A percentile compares a stretch with the other conserved stretches of the same genome.
Conservation (phyloP, 108 stramenopile genomes). For the Schizochytrium sp. region DNA sequence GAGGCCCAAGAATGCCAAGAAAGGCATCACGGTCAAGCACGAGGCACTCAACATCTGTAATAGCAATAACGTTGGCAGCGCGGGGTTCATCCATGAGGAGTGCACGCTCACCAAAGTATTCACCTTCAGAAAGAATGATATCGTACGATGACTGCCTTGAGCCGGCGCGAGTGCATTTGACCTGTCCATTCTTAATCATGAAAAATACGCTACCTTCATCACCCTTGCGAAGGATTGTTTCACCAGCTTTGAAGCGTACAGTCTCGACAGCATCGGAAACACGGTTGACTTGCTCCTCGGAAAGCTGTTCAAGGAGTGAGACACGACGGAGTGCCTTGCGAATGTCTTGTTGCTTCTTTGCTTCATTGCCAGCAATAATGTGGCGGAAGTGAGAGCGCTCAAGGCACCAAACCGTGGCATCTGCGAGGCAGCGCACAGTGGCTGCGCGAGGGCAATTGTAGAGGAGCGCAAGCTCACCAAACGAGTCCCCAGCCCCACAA, state of each 20-base stretch:
- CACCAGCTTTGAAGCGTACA: constrained; percentile 73
- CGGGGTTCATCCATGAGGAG: constrained; percentile 68
- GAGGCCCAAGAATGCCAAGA: constrained; percentile 64
- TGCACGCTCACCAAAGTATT: constrained; percentile 70
- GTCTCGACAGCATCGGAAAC: constrained; percentile 78
- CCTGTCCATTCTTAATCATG: constrained; percentile 82
- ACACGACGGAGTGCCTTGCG: constrained; percentile 44
- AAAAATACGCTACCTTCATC: constrained; percentile 77
- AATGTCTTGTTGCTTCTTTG: constrained; percentile 39
- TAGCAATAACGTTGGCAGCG: constrained; percentile 62
- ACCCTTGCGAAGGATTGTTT: constrained; percentile 76
- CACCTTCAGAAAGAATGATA: constrained; percentile 61
- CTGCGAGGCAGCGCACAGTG: constrained; percentile 22
- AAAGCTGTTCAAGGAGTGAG: constrained; percentile 54
- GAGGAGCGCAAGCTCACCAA: constrained; percentile 71
- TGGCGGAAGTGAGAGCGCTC: constrained; percentile 72
- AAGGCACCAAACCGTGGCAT: constrained; percentile 36
- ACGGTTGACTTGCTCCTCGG: constrained; percentile 67
- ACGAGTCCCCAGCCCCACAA: constrained; percentile 64
- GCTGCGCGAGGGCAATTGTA: constrained; percentile 70
- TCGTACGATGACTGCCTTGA: constrained; percentile 42
- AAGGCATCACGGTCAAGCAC: constrained; percentile 65
- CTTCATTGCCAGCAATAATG: constrained; percentile 61
- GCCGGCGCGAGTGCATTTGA: constrained; percentile 71
- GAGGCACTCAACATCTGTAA: constrained; percentile 60